Evolutionary conservation across 805 yeast genomes (phyloP), one percentile per base, ranked within the genome.

Genomic region (Spathaspora gorwiae): DNA sequence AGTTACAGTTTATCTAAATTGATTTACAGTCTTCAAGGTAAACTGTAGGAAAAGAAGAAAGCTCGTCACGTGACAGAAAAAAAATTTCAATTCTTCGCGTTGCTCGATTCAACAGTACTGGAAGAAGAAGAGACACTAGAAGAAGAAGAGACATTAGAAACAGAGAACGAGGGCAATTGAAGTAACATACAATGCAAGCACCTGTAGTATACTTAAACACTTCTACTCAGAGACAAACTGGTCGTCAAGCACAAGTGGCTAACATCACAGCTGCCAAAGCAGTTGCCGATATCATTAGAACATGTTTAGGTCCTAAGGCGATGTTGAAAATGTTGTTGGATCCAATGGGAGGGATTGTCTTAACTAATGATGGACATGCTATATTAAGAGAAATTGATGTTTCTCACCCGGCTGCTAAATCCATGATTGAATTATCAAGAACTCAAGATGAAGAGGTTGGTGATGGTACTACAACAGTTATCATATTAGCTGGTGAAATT

Each of bases 181-280:
- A 19, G 24, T 19, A 14, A 39, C 34, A 48, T 33, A 56, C 47
- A 45, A 71, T 71, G 76, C 75, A 71, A 60, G 76, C 76, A 24
- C 76, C 76, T 32, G 76, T 71, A 35, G 75, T 71, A 37, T 71
- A 71, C 54, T 58, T 71, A 65, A 71, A 92, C 73, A 86, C 97
- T 26, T 79, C 87, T 42, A 86, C 90, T 50, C 95, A 89, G 63
- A 83, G 99, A 61, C 96, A 94, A 63, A 83, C 90, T 34, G 99
- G 99, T 39, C 89, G 98, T 55, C 90, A 90, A 65, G 99, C 99
- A 2, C 99, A 94, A 70, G 78, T 88, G 50, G 87, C 97, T 50
- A 95, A 94, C 63, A 92, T 94, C 70, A 89, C 97, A 5, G 99
- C 99, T 4, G 99, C 99, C n/a, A 94, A 94, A 62, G 97, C 99